These are phyloP conservation scores for Raphanus raphanistrum DNA, from an alignment of 345 rosid genomes.

Conservation along the genomic window DNA sequence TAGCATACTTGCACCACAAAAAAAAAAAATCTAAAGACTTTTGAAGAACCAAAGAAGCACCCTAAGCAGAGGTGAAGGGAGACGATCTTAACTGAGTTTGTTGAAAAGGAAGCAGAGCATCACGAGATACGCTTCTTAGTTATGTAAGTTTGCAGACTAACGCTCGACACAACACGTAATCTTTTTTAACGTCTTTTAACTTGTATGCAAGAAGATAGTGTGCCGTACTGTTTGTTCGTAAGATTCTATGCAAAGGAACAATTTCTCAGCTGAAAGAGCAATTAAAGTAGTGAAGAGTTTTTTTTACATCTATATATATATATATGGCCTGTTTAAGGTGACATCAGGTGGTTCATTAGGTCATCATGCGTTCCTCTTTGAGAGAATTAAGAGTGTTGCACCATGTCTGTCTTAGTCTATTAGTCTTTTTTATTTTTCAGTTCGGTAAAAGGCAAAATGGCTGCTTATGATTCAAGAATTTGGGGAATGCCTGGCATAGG, in stretches of 20 bases:
- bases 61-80: neutral
- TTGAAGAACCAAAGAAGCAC: neutral
- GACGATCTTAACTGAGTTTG: too few species aligned
- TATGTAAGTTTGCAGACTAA: too few species aligned
- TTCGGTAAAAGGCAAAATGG: slow-evolving; percentile 42
- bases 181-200: neutral
- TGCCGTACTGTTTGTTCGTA: neutral
- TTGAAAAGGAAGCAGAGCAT: too few species aligned
- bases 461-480: slow-evolving; percentile 17
- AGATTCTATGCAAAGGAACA: neutral
- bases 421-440: neutral
- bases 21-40: neutral
- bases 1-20: neutral
- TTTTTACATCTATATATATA: neutral
- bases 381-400: neutral
- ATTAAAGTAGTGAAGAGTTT: neutral
- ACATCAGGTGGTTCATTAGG: slow-evolving; percentile 6
- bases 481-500: slow-evolving; percentile 33
- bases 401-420: neutral
- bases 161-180: too few species aligned
- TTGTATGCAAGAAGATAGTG: neutral
- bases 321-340: neutral
- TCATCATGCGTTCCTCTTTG: neutral
- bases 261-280: neutral
- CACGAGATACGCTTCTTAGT: too few species aligned